Evolutionary conservation across 1,284 basidiomycete species (phyloP).

Genomic region (Xanthoconium separans): DNA sequence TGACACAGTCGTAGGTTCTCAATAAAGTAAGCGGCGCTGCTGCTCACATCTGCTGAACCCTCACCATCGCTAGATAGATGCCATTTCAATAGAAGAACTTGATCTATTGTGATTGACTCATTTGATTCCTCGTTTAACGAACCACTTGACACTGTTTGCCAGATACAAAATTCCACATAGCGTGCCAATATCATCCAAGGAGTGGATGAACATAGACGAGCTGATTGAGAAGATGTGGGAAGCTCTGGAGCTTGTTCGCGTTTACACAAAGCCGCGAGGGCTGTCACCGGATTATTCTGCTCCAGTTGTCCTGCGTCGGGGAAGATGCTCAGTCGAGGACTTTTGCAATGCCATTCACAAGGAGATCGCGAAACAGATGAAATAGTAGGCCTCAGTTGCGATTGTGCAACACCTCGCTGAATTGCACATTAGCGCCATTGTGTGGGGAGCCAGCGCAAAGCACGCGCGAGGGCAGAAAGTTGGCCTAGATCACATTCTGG

Average conservation of each 20-base stretch:
- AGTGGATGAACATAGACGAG: slow-evolving; percentile 98
- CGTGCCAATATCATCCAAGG: slow-evolving; percentile 89
- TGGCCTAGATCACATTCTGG: slow-evolving; percentile 84
- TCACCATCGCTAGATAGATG: slow-evolving; percentile 77
- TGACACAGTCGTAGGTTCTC: slow-evolving; percentile 50
- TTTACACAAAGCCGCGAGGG: slow-evolving; percentile 95
- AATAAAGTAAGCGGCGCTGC: slow-evolving; percentile 57
- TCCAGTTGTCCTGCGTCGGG: slow-evolving; percentile 78
- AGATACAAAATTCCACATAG: slow-evolving; percentile 92
- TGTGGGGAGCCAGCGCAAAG: slow-evolving; percentile 95
- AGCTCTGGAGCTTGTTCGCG: slow-evolving; percentile 84
- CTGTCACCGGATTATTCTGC: slow-evolving; percentile 84
- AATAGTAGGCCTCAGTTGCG: slow-evolving; percentile 59
- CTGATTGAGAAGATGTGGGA: slow-evolving; percentile 91
- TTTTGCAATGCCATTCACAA: slow-evolving; percentile 91
- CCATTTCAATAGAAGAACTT: slow-evolving; percentile 97
- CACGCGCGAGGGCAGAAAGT: slow-evolving; percentile 97
- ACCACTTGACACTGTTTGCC: slow-evolving; percentile 15
- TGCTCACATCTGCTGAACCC: neutral
- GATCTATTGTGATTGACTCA: slow-evolving; percentile 75
- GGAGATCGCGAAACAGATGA: slow-evolving; percentile 91
- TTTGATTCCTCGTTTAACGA: neutral
- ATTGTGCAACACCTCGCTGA: slow-evolving; percentile 9
- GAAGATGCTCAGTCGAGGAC: slow-evolving; percentile 82
- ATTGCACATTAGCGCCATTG: slow-evolving; percentile 66